phyloP scores from a whole-genome alignment of 116 monocot species.

The Iris pallida region DNA sequence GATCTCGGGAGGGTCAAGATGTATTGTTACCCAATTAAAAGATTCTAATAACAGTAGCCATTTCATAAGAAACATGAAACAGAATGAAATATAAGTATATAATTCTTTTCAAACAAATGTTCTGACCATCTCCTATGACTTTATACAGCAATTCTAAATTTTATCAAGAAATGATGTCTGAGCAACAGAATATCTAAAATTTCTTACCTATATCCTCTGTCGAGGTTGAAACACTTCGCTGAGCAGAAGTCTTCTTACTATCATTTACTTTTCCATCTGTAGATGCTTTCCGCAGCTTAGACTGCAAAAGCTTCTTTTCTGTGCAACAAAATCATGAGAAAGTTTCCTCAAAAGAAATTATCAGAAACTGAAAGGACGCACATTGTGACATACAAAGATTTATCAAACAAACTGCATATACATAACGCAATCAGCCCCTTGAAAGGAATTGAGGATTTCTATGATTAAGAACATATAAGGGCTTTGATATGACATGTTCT shows the following conservation, averaged over 20 bases:
- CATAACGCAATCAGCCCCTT: no score
- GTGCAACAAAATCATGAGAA: slow-evolving; percentile 8
- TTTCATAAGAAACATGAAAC: no score
- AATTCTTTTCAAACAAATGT: no score
- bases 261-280: slow-evolving; percentile 27
- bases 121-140: no score
- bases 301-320: slow-evolving; percentile 88
- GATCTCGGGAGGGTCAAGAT: no score
- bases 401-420: no score
- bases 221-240: slow-evolving; percentile 55
- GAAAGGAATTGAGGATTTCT: no score
- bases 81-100: no score
- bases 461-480: no score
- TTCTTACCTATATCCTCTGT: slow-evolving; percentile 72
- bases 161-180: neutral
- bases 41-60: no score
- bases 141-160: neutral
- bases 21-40: no score
- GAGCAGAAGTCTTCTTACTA: slow-evolving; percentile 15
- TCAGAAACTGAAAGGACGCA: neutral
- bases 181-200: neutral
- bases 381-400: neutral
- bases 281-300: slow-evolving; percentile 65
- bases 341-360: neutral
- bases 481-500: no score